Conservation (phyloP, 1,139 yeast species). For the Debaryomyces sp. region DNA sequence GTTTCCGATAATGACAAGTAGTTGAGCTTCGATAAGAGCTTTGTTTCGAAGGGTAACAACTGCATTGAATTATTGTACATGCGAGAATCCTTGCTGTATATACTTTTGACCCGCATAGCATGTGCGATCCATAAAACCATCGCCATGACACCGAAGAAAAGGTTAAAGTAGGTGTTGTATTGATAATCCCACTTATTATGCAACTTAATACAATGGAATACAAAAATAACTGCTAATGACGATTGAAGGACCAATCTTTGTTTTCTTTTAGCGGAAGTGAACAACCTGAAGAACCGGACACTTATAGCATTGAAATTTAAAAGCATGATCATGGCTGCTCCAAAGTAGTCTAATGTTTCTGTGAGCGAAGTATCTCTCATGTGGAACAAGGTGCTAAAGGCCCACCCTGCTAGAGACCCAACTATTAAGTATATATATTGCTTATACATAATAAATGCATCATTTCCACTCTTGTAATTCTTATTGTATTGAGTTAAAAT, state of each 20-base stretch:
- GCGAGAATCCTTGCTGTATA: conserved; percentile 25
- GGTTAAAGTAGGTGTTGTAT: conserved; percentile 40
- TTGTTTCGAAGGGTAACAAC: conserved; percentile 44
- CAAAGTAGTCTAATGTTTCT: conserved; percentile 47
- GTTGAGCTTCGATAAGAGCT: conserved; percentile 35
- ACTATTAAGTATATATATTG: conserved; percentile 35
- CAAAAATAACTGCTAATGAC: conserved; percentile 18
- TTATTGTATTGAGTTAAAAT: conserved; percentile 29
- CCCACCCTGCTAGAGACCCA: conserved; percentile 43
- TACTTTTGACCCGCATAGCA: conserved; percentile 23
- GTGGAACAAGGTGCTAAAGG: conserved; percentile 42
- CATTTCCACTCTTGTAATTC: conserved; percentile 16
- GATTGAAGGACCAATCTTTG: conserved; percentile 16
- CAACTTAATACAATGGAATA: conserved; percentile 34
- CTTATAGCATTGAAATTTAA: conserved; percentile 40
- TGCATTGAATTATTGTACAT: conserved; percentile 41
- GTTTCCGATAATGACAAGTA: conserved; percentile 29
- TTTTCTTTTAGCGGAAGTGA: conserved; percentile 12
- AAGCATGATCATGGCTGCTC: conserved; percentile 45
- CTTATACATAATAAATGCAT: conserved; percentile 27
- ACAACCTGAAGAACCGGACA: conserved; percentile 35
- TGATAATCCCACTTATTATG: conserved; percentile 40
- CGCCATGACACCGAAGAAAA: conserved; percentile 34
- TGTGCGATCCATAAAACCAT: conserved; percentile 41
- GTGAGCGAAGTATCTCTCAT: conserved; percentile 41